Base-by-base conservation (phyloP, 2,329 filamentous ascomycete species). In the Fonsecaea monophora region DNA sequence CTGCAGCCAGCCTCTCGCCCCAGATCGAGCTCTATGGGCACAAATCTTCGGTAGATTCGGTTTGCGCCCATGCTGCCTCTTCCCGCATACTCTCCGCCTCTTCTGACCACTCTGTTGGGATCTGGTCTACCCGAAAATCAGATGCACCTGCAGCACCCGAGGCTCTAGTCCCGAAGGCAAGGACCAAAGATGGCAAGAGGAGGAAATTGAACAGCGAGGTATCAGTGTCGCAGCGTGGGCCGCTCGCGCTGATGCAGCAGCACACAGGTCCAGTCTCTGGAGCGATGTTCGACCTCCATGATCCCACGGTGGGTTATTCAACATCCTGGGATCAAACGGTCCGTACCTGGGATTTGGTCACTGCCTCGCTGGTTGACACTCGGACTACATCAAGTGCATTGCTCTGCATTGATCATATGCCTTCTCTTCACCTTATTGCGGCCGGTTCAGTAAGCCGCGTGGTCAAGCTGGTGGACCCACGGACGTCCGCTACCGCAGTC, bases 381-480 rank as follows among this genome's bases (percentile, higher is more conserved):
- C 85, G 95, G 64, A 91, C 91, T 0, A 95, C 93, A 0, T 88
- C 92, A 64, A 91, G 97, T 78, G 88, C 93, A 0, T 85, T 99
- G 7, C 86, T 96, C 68, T 93, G 90, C 35, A 84, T 97, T 6
- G 86, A 88, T 70, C 89, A 93, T 5, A 82, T 99, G 13, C 87
- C 88, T 1, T 84, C 88, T 2, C 81, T 89, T 34, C 80, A 85
- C 75, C 80, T 90, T 71, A 79, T 90, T 38, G 88, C 87, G 13
- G 90, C 92, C 25, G 95, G 94, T 66, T 96, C 92, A 1, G 90
- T 90, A 15, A 92, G 92, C 25, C 86, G 93, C 64, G 92, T 96
- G 80, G 91, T 99, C 76, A 94, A 92, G 0, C 85, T 99, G n/a
- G 87, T 98, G 72, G 95, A 99, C 78, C 94, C 94, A 3, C 88